A percentile compares a stretch with the other conserved stretches of the same genome.
Conservation (phyloP, 1,284 basidiomycete species). For the Inonotus hispidus region DNA sequence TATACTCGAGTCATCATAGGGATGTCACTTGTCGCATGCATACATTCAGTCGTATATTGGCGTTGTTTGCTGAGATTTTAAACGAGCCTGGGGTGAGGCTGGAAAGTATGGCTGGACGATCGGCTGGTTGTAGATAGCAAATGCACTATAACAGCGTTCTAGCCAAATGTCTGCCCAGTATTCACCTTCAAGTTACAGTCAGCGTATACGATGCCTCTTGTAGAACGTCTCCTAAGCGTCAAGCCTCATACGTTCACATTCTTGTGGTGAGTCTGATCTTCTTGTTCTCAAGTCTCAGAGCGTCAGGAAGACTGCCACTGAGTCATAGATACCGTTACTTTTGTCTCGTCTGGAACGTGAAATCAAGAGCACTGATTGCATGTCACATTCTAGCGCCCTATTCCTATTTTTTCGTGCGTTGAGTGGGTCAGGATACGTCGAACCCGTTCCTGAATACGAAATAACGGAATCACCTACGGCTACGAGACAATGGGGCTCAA, state of each 20-base stretch:
- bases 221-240: not conserved
- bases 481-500: not conserved
- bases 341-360: not conserved
- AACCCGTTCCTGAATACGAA: not conserved
- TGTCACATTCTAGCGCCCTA: conserved; percentile 5
- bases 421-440: conserved; percentile 12
- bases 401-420: conserved; percentile 14
- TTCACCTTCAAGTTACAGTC: not conserved
- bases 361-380: not conserved
- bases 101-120: no score
- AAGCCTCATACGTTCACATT: conserved; percentile 13
- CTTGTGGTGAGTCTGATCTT: not conserved
- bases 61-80: no score
- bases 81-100: no score
- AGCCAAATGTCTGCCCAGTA: not conserved
- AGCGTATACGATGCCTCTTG: not conserved
- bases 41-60: no score
- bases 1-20: no score
- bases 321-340: not conserved
- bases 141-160: not conserved
- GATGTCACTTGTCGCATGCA: no score
- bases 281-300: not conserved
- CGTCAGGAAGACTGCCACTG: not conserved
- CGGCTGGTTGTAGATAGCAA: no score
- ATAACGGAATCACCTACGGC: not conserved